These are phyloP conservation scores for Penicillium mononematosum DNA, from an alignment of 495 filamentous ascomycete genomes.

Conservation along the genomic window DNA sequence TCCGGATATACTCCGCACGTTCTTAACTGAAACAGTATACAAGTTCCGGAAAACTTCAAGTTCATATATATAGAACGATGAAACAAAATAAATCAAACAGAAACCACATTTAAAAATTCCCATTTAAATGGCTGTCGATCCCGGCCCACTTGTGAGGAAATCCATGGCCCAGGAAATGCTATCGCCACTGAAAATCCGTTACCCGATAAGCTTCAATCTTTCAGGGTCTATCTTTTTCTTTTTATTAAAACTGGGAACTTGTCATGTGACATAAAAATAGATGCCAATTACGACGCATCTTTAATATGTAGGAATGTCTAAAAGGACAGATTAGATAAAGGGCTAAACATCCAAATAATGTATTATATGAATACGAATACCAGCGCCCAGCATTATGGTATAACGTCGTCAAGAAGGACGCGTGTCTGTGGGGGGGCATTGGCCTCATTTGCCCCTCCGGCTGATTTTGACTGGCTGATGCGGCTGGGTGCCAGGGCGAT, in stretches of 20 bases:
- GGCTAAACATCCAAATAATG: neutral
- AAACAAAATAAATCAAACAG: neutral
- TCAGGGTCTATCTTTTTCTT: conserved; percentile 10
- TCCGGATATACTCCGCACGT: neutral
- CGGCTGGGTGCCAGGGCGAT: conserved; percentile 27
- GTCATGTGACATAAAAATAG: too few relatives aligned
- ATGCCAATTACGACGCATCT: too few relatives aligned
- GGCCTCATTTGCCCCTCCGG: conserved; percentile 19
- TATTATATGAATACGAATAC: neutral
- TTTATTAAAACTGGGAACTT: neutral
- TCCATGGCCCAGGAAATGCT: conserved; percentile 18
- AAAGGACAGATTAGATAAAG: neutral
- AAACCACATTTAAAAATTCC: neutral
- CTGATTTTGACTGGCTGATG: conserved; percentile 20
- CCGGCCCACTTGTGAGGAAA: conserved; percentile 22
- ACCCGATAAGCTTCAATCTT: conserved; percentile 16
- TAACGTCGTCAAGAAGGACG: conserved; percentile 17
- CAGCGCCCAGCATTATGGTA: neutral
- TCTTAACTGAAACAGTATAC: conserved; percentile 3
- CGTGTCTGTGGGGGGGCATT: conserved; percentile 25
- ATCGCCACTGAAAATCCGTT: conserved; percentile 8
- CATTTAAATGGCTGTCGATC: conserved; percentile 25
- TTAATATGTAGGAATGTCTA: too few relatives aligned
- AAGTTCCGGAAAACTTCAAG: neutral
- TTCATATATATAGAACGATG: conserved; percentile 25